Base-by-base conservation (phyloP, 257 asterid genomes). In the Solanum medicagineum region DNA sequence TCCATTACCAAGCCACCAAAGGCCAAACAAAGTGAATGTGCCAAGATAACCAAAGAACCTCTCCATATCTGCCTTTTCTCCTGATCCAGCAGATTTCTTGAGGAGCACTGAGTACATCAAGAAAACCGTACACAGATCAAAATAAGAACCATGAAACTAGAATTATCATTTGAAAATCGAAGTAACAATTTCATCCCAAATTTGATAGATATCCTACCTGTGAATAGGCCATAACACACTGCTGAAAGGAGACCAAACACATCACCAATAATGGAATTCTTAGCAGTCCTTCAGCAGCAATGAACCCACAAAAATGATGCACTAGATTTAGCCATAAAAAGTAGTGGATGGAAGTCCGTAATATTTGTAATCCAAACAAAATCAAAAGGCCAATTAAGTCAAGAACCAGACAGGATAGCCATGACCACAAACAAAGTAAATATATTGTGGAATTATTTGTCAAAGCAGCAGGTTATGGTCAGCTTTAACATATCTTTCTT, bases 1-100 rank as follows among this genome's bases (percentile, higher is more conserved):
- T 80, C 80, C 84, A 95, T 91, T 93, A 93, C 98, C 94, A 63
- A 92, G 94, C 98, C 97, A 93, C 98, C 98, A 94, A 57, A 93
- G 93, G 77, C 95, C 94, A 59, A 91, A 63, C 45, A 93, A 87
- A 81, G 97, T 90, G 87, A 92, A 91, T 22, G 92, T 88, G 81
- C 98, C 98, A 16, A 94, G 88, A 88, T 90, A 93, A 80, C 97
- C 98, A 29, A 93, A 92, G 83, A 89, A 85, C 87, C 92, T 93
- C 90, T 94, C 93, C 85, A 93, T 91, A 81, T 94, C 93, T 85
- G 87, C 91, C 87, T 85, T 90, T 88, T 92, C 94, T 66, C 95
- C 96, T 29, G 96, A 90, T 89, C 95, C 97, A 86, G 94, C 92
- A 81, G 91, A 86, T 88, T 89, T 88, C 93, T 94, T 93, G 83